Evolutionary conservation across 306 rosid species (phyloP).

Genomic region (Lathyrus sativus): DNA sequence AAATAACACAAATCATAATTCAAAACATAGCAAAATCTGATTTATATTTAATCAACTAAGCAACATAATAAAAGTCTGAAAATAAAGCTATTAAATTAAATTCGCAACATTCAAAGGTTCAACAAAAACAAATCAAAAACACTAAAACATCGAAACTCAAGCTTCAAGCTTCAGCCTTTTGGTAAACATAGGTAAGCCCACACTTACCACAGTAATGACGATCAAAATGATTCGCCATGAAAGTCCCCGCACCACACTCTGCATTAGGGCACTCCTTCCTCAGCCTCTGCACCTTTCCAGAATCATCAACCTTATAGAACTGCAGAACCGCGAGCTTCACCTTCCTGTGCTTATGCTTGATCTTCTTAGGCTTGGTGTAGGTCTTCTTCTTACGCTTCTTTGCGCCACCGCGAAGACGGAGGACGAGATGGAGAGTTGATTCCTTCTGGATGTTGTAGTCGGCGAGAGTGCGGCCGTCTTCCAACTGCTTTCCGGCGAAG

Average conservation of each 20-base stretch:
- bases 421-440: conserved; percentile 25
- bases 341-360: conserved; percentile 32
- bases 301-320: conserved; percentile 29
- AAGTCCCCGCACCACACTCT: conserved; percentile 32
- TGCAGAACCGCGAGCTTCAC: conserved; percentile 28
- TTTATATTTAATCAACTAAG: no score
- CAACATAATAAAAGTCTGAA: neutral
- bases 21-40: neutral
- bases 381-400: conserved; percentile 37
- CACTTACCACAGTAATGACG: conserved; percentile 36
- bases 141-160: neutral
- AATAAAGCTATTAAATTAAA: neutral
- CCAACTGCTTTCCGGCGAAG: conserved; percentile 34
- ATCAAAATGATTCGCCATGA: conserved; percentile 33
- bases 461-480: conserved; percentile 34
- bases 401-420: conserved; percentile 32
- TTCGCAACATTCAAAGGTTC: neutral
- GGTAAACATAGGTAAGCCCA: conserved; percentile 32
- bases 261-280: conserved; percentile 32
- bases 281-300: conserved; percentile 26
- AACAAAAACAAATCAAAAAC: neutral
- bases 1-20: neutral
- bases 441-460: conserved; percentile 38
- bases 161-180: conserved; percentile 23
- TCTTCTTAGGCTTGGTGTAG: conserved; percentile 32